These are phyloP conservation scores for Kodamaea neixiangensis DNA, from an alignment of 805 yeast species.

Conservation along the genomic window DNA sequence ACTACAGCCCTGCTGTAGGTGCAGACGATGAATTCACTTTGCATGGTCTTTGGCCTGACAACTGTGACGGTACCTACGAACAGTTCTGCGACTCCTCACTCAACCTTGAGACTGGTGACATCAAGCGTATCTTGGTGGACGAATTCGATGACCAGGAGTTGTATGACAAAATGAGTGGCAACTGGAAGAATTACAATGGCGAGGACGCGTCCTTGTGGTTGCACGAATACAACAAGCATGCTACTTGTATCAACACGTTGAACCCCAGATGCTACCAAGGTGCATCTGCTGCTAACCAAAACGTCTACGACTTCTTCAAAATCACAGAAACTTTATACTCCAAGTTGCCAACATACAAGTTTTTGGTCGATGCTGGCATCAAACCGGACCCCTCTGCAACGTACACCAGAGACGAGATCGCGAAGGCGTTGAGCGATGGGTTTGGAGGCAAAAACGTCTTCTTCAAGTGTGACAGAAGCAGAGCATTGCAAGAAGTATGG, in stretches of 20 bases:
- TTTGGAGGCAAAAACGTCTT: slow-evolving; percentile 58
- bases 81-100: slow-evolving; percentile 69
- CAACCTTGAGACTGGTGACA: slow-evolving; percentile 41
- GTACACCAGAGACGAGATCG: slow-evolving; percentile 57
- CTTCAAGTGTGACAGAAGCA: slow-evolving; percentile 57
- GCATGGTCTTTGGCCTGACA: slow-evolving; percentile 90
- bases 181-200: slow-evolving; percentile 78
- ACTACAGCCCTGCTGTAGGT: slow-evolving; percentile 71
- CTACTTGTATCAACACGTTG: slow-evolving; percentile 84
- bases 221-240: slow-evolving; percentile 94
- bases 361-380: slow-evolving; percentile 69
- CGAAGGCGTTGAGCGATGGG: slow-evolving; percentile 49
- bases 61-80: slow-evolving; percentile 78
- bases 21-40: slow-evolving; percentile 71
- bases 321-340: slow-evolving; percentile 59
- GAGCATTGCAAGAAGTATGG: slow-evolving; percentile 34
- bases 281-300: slow-evolving; percentile 30
- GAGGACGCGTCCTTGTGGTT: slow-evolving; percentile 74
- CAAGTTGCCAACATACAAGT: slow-evolving; percentile 64
- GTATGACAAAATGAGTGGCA: slow-evolving; percentile 52
- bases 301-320: slow-evolving; percentile 70
- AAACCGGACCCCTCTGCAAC: slow-evolving; percentile 60
- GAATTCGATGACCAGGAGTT: slow-evolving; percentile 52
- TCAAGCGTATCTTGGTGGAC: slow-evolving; percentile 30
- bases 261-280: slow-evolving; percentile 66